Percentiles rank a stretch among this genome's conserved stretches.
These are phyloP conservation scores for Boletus coccyginus DNA, from an alignment of 768 basidiomycete species.

Conservation along the genomic window DNA sequence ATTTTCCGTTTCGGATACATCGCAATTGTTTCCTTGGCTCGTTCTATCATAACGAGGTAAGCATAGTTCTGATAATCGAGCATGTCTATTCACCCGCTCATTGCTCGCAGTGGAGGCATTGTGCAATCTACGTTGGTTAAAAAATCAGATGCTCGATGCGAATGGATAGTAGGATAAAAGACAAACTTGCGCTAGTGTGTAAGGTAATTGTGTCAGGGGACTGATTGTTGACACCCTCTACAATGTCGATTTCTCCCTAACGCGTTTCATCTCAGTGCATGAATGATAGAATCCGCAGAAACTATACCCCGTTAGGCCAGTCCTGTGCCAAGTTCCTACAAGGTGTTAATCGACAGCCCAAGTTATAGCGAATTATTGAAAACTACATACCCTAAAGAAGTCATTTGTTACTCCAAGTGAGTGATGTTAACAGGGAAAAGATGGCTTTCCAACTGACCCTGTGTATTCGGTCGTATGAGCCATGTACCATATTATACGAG, in stretches of 20 bases:
- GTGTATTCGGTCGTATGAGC: not conserved
- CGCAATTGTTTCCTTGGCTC: conserved; percentile 28
- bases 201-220: conserved; percentile 26
- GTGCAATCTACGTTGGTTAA: conserved; percentile 25
- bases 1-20: conserved; percentile 28
- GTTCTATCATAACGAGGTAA: conserved; percentile 15
- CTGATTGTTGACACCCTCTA: conserved; percentile 35
- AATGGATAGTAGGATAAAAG: not conserved
- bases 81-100: conserved; percentile 28
- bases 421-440: not conserved
- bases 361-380: not conserved
- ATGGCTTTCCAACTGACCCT: conserved; percentile 16
- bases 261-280: not conserved
- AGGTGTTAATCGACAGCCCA: not conserved
- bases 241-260: conserved; percentile 34
- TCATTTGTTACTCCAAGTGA: not conserved
- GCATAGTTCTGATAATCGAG: not conserved
- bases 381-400: conserved; percentile 18
- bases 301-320: conserved; percentile 23
- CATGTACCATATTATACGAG: not conserved
- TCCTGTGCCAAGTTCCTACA: conserved; percentile 28
- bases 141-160: not conserved
- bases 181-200: conserved; percentile 28
- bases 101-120: conserved; percentile 29
- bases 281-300: not conserved